Conservation (phyloP, 192 early-diverging fungal species). For the Entomortierella chlamydospora region DNA sequence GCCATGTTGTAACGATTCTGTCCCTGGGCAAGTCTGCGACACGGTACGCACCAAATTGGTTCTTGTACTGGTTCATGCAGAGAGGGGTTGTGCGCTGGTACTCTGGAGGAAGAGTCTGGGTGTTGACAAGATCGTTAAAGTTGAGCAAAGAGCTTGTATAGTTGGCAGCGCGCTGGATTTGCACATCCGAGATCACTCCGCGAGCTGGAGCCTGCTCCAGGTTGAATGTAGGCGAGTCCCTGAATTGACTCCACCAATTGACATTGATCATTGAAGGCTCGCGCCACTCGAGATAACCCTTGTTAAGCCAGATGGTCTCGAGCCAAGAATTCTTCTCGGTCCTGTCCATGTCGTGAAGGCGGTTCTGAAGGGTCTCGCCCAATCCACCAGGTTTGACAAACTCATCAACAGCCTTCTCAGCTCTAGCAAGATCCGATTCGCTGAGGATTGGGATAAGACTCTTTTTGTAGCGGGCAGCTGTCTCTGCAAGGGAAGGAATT, state of each 20-base stretch:
- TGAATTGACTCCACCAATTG: slow-evolving; percentile 87
- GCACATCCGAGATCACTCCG: slow-evolving; percentile 74
- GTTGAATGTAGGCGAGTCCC: slow-evolving; percentile 67
- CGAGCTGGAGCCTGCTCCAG: slow-evolving; percentile 48
- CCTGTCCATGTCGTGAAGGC: slow-evolving; percentile 76
- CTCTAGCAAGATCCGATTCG: slow-evolving; percentile 64
- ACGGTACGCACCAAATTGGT: slow-evolving; percentile 85
- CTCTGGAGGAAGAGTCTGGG: slow-evolving; percentile 73
- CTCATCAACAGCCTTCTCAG: slow-evolving; percentile 73
- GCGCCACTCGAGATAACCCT: slow-evolving; percentile 89
- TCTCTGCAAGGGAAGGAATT: slow-evolving; percentile 84
- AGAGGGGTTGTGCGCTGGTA: slow-evolving; percentile 75
- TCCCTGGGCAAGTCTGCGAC: slow-evolving; percentile 78
- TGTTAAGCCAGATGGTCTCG: slow-evolving; percentile 85
- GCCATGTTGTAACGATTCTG: slow-evolving; percentile 76
- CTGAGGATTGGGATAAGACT: slow-evolving; percentile 76
- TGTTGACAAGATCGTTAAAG: slow-evolving; percentile 82
- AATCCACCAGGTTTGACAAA: slow-evolving; percentile 77
- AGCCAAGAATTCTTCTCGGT: slow-evolving; percentile 86
- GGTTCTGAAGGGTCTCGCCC: slow-evolving; percentile 79
- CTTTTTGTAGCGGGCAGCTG: slow-evolving; percentile 82
- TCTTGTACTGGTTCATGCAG: slow-evolving; percentile 96
- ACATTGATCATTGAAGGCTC: slow-evolving; percentile 87
- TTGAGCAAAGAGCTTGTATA: slow-evolving; percentile 73
- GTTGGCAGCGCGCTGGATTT: slow-evolving; percentile 85